Percentiles rank a stretch among this genome's conserved stretches.
phyloP scores from a whole-genome alignment of 1,139 yeast genomes.

The Magnusiomyces fungicola region DNA sequence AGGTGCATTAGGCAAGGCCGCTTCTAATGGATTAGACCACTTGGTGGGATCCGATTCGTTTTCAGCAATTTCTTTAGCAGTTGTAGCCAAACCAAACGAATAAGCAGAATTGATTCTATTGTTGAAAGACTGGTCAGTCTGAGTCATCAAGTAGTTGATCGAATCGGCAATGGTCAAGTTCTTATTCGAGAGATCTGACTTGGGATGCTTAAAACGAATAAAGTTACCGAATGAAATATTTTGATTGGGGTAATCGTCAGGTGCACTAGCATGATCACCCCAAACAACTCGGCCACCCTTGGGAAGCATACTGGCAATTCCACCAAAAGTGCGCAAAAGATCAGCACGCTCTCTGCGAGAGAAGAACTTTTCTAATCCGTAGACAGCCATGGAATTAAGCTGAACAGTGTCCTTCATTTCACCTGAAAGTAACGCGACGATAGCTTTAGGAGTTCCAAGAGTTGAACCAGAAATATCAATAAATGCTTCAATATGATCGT shows the following conservation, averaged over 20 bases:
- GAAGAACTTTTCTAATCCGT: conserved; percentile 89
- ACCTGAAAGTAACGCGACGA: conserved; percentile 86
- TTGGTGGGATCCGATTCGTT: conserved; percentile 67
- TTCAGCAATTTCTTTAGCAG: conserved; percentile 46
- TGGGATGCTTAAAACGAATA: conserved; percentile 49
- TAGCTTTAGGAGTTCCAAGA: conserved; percentile 89
- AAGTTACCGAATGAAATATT: conserved; percentile 64
- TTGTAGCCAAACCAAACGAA: conserved; percentile 67
- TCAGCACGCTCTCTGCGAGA: conserved; percentile 83
- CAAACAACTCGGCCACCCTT: conserved; percentile 88
- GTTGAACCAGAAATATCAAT: conserved; percentile 84
- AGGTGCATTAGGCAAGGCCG: conserved; percentile 86
- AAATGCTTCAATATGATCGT: conserved; percentile 68
- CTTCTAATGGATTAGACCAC: conserved; percentile 93
- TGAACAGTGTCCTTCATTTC: conserved; percentile 98
- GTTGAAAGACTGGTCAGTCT: conserved; percentile 70
- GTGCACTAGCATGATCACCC: conserved; percentile 52
- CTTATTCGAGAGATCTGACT: conserved; percentile 38
- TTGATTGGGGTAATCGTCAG: conserved; percentile 43
- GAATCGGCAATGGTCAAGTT: conserved; percentile 62
- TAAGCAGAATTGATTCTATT: conserved; percentile 60
- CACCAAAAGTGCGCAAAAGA: conserved; percentile 81
- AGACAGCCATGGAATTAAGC: conserved; percentile 83
- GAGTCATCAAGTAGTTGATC: conserved; percentile 54
- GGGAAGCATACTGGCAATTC: conserved; percentile 91